Conservation (phyloP, 805 yeast genomes). For the Ogataea nakhonphanomensis region DNA sequence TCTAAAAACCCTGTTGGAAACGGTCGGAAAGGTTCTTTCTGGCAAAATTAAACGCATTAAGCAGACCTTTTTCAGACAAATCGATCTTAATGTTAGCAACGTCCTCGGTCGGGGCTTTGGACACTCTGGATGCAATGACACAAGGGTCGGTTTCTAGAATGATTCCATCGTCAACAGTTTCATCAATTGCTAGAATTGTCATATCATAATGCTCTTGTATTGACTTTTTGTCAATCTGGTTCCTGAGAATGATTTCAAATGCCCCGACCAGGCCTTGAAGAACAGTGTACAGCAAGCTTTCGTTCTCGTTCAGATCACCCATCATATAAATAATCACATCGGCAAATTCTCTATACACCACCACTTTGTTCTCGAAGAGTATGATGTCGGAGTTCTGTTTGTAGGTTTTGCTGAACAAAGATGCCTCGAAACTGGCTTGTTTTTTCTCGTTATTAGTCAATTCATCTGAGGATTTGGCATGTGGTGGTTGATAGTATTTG, state of each 20-base stretch:
- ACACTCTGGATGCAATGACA: constrained; percentile 84
- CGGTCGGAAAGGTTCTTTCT: constrained; percentile 55
- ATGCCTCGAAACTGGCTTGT: constrained; percentile 74
- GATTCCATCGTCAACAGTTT: constrained; percentile 90
- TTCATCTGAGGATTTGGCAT: constrained; percentile 36
- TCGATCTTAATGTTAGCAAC: constrained; percentile 57
- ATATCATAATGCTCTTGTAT: constrained; percentile 81
- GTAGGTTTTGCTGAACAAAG: constrained; percentile 69
- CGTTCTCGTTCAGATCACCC: constrained; percentile 81
- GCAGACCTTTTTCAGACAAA: constrained; percentile 68
- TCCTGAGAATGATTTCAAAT: constrained; percentile 67
- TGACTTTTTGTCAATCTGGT: constrained; percentile 71
- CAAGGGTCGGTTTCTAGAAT: constrained; percentile 86
- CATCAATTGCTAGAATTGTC: constrained; percentile 84
- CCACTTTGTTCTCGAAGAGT: constrained; percentile 71
- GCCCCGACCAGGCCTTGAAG: constrained; percentile 79
- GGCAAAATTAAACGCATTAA: constrained; percentile 86
- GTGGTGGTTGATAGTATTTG: constrained; percentile 77
- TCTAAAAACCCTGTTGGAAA: constrained; percentile 37
- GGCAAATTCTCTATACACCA: constrained; percentile 81
- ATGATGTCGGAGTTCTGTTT: constrained; percentile 78
- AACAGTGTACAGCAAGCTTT: constrained; percentile 70
- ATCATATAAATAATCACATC: constrained; percentile 72
- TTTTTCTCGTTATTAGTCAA: constrained; percentile 39
- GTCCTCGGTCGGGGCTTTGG: constrained; percentile 79